A percentile compares a stretch with the other conserved stretches of the same genome.
These are phyloP conservation scores for Aspergillus floridensis DNA, from an alignment of 2,329 filamentous ascomycete species.

Conservation along the genomic window DNA sequence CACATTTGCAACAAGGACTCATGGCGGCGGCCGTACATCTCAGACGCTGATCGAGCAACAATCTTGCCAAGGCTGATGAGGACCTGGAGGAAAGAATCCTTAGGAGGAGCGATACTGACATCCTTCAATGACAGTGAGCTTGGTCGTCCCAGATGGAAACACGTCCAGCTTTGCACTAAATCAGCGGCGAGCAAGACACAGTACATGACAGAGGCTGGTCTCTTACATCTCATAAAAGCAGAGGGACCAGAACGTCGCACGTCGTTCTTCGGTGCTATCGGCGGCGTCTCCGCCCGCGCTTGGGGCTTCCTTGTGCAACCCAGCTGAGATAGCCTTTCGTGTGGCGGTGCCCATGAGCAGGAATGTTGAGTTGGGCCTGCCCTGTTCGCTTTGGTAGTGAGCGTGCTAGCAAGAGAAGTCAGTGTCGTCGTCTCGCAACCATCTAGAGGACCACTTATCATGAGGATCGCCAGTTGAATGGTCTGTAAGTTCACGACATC, in stretches of 20 bases:
- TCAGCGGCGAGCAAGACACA: background rate
- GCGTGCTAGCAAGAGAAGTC: slow-evolving; percentile 29
- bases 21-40: slow-evolving; percentile 44
- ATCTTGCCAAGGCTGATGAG: slow-evolving; percentile 39
- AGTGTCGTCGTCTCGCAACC: background rate
- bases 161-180: slow-evolving; percentile 39
- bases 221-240: slow-evolving; percentile 46
- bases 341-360: slow-evolving; percentile 42
- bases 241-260: slow-evolving; percentile 41
- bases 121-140: slow-evolving; percentile 41
- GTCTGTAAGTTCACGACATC: slow-evolving; percentile 48
- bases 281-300: slow-evolving; percentile 28
- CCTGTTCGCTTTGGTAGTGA: slow-evolving; percentile 46
- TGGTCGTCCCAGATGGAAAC: slow-evolving; percentile 45
- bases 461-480: slow-evolving; percentile 44
- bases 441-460: slow-evolving; percentile 40
- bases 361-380: slow-evolving; percentile 45
- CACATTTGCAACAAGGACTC: slow-evolving; percentile 41
- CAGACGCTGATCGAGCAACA: slow-evolving; percentile 42
- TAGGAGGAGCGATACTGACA: slow-evolving; percentile 36
- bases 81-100: slow-evolving; percentile 40
- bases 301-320: slow-evolving; percentile 44
- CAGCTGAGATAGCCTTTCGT: slow-evolving; percentile 45
- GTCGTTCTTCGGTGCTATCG: slow-evolving; percentile 39
- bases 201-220: slow-evolving; percentile 3